phyloP scores from a whole-genome alignment of 257 asterid species.

The Fraxinus anomala region DNA sequence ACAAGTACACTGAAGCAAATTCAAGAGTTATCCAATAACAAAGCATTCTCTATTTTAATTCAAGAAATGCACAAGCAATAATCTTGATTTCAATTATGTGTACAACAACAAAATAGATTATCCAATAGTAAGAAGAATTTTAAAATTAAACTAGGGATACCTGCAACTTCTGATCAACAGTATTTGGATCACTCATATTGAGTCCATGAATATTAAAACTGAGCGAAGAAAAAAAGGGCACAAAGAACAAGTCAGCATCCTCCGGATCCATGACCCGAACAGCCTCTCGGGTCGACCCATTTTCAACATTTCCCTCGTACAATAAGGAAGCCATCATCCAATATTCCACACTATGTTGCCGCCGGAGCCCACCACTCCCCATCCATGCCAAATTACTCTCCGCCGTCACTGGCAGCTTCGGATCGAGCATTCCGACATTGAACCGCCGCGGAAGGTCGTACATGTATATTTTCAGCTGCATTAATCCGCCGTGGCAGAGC shows the following conservation, averaged over 20 bases:
- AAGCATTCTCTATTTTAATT: neutral
- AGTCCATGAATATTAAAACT: constrained; percentile 67
- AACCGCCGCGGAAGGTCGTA: constrained; percentile 48
- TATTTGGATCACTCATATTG: constrained; percentile 57
- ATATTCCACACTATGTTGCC: constrained; percentile 59
- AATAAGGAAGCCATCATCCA: constrained; percentile 59
- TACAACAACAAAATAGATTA: neutral
- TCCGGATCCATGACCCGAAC: constrained; percentile 80
- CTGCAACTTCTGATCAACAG: constrained; percentile 80
- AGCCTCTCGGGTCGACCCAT: constrained; percentile 45
- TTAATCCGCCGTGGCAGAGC: constrained; percentile 27
- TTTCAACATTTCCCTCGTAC: constrained; percentile 29
- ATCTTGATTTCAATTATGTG: neutral
- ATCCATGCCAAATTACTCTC: constrained; percentile 50
- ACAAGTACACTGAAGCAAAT: neutral
- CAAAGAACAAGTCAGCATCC: constrained; percentile 72
- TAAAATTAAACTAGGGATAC: constrained; percentile 33
- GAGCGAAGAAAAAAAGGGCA: constrained; percentile 86
- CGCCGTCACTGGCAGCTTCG: constrained; percentile 33
- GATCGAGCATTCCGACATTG: constrained; percentile 46
- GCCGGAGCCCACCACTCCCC: constrained; percentile 39
- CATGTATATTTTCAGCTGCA: constrained; percentile 41
- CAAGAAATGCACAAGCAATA: neutral
- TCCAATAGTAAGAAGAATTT: neutral
- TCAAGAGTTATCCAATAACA: neutral